Base-by-base conservation (phyloP, 106 monocot species). In the Dendrobium officinale region DNA sequence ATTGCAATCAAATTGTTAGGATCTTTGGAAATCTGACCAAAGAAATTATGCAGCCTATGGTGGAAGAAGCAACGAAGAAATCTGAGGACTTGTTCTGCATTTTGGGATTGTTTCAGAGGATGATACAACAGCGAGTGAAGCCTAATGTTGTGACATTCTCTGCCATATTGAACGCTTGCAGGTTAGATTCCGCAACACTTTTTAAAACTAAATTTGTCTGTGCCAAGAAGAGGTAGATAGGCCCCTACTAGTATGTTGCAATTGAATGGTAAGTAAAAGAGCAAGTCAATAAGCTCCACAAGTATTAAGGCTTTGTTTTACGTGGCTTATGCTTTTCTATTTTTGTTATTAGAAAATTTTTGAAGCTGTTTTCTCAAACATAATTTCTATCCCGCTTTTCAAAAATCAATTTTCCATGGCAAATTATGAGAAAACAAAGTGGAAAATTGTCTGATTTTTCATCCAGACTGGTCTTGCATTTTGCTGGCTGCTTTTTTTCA, bases 91-190 rank as follows among this genome's bases (percentile, higher is more conserved):
- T 97, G 75, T 89, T 98, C 41, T 89, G 89, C 79, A 91, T 98
- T 79, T 83, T 98, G 33, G 97, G 89, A 40, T 86, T 98, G 81
- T 94, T 98, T 78, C 89, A 86, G 54, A 92, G 85, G 73, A 98
- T 98, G 97, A 84, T 91, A 18, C 89, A 86, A 78, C 91, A 92
- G 56, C 91, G 94, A 1, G 88, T 98, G 73, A 89, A 82, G 75
- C 97, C 97, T 79, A 98, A 98, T 86, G 97, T 98, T 42, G 97
- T 98, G n/a, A 98, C 97, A 4, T 98, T 98, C 82, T 98, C 97
- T 67, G 94, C 97, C 20, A 98, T 98, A 72, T 81, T 98, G 82
- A 98, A 98, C 88, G 94, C 97, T 81, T 98, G 97, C 94, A 92
- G 96, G 96, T 97, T 17, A 56, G 47, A 5, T 27, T 67, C 42